A percentile compares a stretch with the other conserved stretches of the same genome.
phyloP scores from a whole-genome alignment of 345 rosid species.

The Rhodamnia argentea region DNA sequence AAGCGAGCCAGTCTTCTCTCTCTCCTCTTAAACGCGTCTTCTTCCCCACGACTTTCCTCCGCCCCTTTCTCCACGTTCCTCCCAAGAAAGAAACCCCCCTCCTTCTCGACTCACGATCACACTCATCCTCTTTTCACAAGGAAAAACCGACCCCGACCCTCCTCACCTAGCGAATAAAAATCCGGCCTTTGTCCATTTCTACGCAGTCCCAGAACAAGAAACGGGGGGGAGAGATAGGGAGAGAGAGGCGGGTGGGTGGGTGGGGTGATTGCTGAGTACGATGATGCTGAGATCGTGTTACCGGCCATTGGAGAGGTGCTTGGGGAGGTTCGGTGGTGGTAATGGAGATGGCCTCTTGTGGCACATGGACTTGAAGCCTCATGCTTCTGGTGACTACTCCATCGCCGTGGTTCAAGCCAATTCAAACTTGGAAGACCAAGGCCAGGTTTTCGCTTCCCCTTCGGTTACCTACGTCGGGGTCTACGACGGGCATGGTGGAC shows the following conservation, averaged over 20 bases:
- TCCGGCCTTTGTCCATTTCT: neutral
- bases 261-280: neutral
- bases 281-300: constrained; percentile 52
- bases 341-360: constrained; percentile 68
- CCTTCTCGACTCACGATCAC: neutral
- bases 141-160: neutral
- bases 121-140: neutral
- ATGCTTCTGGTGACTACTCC: constrained; percentile 85
- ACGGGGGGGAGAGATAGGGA: neutral
- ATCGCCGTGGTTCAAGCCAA: constrained; percentile 96
- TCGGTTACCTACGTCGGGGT: constrained; percentile 82
- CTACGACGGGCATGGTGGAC: constrained; percentile 96
- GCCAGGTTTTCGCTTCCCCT: constrained; percentile 73
- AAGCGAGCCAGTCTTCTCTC: neutral
- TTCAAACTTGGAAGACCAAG: constrained; percentile 73
- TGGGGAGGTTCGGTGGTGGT: constrained; percentile 39
- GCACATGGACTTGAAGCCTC: constrained; percentile 75
- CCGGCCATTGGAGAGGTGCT: constrained; percentile 66
- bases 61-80: neutral
- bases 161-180: neutral
- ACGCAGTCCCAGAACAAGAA: neutral
- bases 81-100: neutral
- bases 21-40: neutral
- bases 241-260: neutral
- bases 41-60: neutral